Evolutionary conservation across 768 basidiomycete genomes (phyloP).

Genomic region (Phylloporus scabripes): DNA sequence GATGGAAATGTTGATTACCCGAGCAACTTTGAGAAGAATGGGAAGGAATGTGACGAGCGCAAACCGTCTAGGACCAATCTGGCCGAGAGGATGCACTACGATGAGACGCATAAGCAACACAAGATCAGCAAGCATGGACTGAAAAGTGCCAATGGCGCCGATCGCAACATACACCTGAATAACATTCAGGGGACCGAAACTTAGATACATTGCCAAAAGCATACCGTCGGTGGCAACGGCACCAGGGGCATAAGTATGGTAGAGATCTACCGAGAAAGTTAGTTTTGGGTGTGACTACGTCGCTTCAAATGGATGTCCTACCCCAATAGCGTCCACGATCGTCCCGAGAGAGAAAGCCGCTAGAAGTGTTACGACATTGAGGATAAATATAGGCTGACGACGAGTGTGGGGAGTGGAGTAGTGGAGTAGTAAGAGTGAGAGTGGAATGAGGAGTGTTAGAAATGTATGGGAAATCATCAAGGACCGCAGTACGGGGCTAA

Average conservation of each 20-base stretch:
- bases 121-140: constrained; percentile 19
- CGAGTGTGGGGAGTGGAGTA: constrained; percentile 19
- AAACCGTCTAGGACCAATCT: constrained; percentile 12
- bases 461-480: constrained; percentile 24
- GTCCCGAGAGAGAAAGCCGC: constrained; percentile 9
- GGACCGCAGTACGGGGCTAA: constrained; percentile 2
- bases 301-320: background rate
- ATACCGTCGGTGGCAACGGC: background rate
- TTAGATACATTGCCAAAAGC: too few relatives aligned
- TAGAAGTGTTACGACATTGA: constrained; percentile 12
- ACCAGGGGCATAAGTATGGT: background rate
- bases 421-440: constrained; percentile 20
- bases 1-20: constrained; percentile 14
- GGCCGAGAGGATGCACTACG: constrained; percentile 14
- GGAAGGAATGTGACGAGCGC: constrained; percentile 13
- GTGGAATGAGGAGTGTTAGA: constrained; percentile 19
- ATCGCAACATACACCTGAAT: background rate
- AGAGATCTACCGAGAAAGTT: constrained; percentile 14
- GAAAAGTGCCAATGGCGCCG: background rate
- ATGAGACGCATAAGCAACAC: constrained; percentile 22
- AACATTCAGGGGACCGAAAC: background rate
- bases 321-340: background rate
- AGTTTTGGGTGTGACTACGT: background rate
- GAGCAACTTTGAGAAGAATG: constrained; percentile 16
- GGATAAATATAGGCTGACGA: constrained; percentile 20